A percentile compares a stretch with the other conserved stretches of the same genome.
Evolutionary conservation across 2,329 filamentous ascomycete genomes (phyloP).

Genomic region (Venturia carpophila): DNA sequence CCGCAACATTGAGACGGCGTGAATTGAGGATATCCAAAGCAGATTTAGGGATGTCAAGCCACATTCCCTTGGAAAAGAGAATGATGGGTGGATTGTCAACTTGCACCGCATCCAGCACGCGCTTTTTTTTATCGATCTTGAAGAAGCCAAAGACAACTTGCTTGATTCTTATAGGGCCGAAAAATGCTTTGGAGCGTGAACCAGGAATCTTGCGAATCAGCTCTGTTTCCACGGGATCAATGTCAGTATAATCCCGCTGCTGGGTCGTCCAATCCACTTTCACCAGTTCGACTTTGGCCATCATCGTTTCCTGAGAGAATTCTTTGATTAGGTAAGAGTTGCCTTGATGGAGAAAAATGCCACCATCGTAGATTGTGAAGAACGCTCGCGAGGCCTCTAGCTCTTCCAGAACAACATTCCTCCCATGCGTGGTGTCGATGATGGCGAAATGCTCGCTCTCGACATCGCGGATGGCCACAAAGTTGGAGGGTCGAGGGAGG

Average conservation of each 20-base stretch:
- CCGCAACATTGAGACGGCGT: slow-evolving; percentile 69
- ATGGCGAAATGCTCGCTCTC: slow-evolving; percentile 91
- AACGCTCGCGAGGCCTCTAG: slow-evolving; percentile 92
- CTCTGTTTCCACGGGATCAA: slow-evolving; percentile 89
- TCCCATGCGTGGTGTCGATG: slow-evolving; percentile 74
- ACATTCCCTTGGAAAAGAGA: slow-evolving; percentile 80
- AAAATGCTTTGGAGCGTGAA: slow-evolving; percentile 66
- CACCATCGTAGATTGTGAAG: slow-evolving; percentile 93
- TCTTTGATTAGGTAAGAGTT: slow-evolving; percentile 85
- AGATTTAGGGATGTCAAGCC: slow-evolving; percentile 78
- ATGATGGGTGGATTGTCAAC: slow-evolving; percentile 91
- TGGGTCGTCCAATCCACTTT: slow-evolving; percentile 92
- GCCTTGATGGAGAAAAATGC: slow-evolving; percentile 96
- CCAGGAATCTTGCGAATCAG: slow-evolving; percentile 64
- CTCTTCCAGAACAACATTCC: slow-evolving; percentile 84
- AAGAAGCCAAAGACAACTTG: slow-evolving; percentile 94
- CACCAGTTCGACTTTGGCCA: slow-evolving; percentile 82
- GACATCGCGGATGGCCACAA: slow-evolving; percentile 81
- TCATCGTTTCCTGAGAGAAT: slow-evolving; percentile 68
- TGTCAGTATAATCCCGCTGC: slow-evolving; percentile 87
- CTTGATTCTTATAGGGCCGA: slow-evolving; percentile 76
- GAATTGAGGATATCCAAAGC: slow-evolving; percentile 72
- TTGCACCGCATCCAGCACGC: slow-evolving; percentile 83
- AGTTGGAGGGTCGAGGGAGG: slow-evolving; percentile 72
- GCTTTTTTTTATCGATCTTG: slow-evolving; percentile 80